Base-by-base conservation (phyloP, 148 eudicot species). In the Silene conica region DNA sequence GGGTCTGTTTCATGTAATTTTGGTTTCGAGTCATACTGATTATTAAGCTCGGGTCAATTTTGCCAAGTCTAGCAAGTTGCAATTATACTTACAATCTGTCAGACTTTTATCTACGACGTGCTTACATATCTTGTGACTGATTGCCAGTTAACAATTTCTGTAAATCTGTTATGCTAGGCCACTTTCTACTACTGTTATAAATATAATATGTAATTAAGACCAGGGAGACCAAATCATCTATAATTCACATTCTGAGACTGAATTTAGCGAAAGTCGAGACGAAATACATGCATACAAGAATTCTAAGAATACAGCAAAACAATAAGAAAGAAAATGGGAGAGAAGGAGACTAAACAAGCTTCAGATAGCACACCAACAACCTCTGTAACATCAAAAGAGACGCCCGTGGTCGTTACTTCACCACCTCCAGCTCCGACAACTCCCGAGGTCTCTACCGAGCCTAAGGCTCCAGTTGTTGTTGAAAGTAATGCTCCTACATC, bases 301-400 rank as follows among this genome's bases (percentile, higher is more conserved):
- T 28, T 13, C 14, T 52, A 64, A 63, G 28, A 61, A 57, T 16
- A 62, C 66, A 45, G n/a, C 67, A 18, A 14, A 48, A 20, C n/a
- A 22, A 2, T 56, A 3, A 71, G 38, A 45, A 22, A 76, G 46
- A 71, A 9, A 63, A 74, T 79, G 75, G 60, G 59, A 56, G 82
- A 70, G 12, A 56, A 57, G 22, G 61, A 55, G 67, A 46, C 28
- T 15, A 65, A 63, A 68, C 74, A 74, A 14, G 63, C 13, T 38
- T 28, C 23, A 12, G 73, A 26, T 19, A 16, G 22, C 38, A 66
- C 46, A 45, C 41, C 75, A 46, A 45, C 77, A 63, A 63, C 71
- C n/a, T 7, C 69, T 43, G 50, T 56, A 26, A 16, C 46, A 23
- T 25, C 69, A 19, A 50, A 69, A 18, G 64, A 78, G 15, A 78